Evolutionary conservation across 768 basidiomycete genomes (phyloP).

Genomic region (Hirschioporus abietinus): DNA sequence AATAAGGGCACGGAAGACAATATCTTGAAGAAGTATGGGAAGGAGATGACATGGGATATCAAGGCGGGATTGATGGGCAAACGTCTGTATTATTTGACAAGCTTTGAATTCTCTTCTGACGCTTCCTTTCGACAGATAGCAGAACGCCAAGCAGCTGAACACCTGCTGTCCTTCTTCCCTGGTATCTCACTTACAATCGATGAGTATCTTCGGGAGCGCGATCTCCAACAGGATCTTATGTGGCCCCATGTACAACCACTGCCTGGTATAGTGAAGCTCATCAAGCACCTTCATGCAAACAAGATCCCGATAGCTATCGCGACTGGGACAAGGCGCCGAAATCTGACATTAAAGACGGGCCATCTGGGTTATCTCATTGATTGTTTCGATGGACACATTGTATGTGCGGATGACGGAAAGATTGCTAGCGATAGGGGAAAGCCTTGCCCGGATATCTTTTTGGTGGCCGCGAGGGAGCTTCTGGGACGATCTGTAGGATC

Average conservation of each 20-base stretch:
- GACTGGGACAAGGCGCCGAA: conserved; percentile 64
- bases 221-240: conserved; percentile 48
- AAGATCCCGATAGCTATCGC: conserved; percentile 76
- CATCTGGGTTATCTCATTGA: conserved; percentile 55
- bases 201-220: conserved; percentile 52
- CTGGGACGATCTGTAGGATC: conserved; percentile 52
- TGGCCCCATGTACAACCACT: conserved; percentile 71
- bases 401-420: conserved; percentile 68
- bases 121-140: conserved; percentile 35
- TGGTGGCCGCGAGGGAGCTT: conserved; percentile 60
- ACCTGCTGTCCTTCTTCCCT: conserved; percentile 75
- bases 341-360: conserved; percentile 61
- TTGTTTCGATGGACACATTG: conserved; percentile 56
- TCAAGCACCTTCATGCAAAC: conserved; percentile 65
- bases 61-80: conserved; percentile 89
- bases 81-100: conserved; percentile 36
- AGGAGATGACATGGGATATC: conserved; percentile 82
- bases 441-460: conserved; percentile 77
- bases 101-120: conserved; percentile 2
- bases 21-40: conserved; percentile 66
- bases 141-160: conserved; percentile 54
- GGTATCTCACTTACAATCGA: conserved; percentile 60
- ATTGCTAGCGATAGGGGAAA: conserved; percentile 55
- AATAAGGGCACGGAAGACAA: conserved; percentile 41
- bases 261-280: conserved; percentile 66